phyloP scores from a whole-genome alignment of 805 yeast species.

The Saturnispora sekii region DNA sequence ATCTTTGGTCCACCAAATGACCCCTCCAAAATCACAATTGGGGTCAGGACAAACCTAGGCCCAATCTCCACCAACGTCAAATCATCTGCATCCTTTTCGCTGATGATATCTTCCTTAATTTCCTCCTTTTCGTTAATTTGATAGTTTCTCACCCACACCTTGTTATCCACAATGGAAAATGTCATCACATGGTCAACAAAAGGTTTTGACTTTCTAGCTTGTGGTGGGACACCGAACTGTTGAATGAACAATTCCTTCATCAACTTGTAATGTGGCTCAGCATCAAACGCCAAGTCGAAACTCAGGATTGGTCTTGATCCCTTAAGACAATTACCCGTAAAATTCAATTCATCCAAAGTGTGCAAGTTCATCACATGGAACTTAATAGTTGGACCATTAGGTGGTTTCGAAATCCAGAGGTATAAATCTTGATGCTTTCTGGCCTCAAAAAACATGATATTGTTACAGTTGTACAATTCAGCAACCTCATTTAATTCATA shows the following conservation, averaged over 20 bases:
- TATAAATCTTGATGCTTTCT: constrained; percentile 94
- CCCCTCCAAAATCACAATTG: constrained; percentile 87
- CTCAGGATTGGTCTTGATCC: constrained; percentile 93
- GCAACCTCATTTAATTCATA: constrained; percentile 90
- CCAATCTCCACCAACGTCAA: constrained; percentile 88
- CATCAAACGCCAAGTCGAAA: constrained; percentile 72
- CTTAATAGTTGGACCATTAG: constrained; percentile 94
- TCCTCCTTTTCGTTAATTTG: constrained; percentile 68
- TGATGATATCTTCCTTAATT: constrained; percentile 24
- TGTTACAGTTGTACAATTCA: constrained; percentile 94
- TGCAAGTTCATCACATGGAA: constrained; percentile 92
- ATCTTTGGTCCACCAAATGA: constrained; percentile 97
- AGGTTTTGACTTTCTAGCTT: constrained; percentile 86
- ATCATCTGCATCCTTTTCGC: constrained; percentile 36
- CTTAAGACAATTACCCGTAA: constrained; percentile 90
- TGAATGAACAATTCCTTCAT: constrained; percentile 79
- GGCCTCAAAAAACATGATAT: constrained; percentile 86
- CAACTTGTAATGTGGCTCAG: constrained; percentile 56
- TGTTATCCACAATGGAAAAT: constrained; percentile 83
- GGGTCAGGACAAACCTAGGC: constrained; percentile 89
- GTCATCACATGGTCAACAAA: constrained; percentile 93
- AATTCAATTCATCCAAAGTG: constrained; percentile 90
- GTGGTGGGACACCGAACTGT: constrained; percentile 91
- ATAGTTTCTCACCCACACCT: constrained; percentile 91
- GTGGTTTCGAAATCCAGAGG: constrained; percentile 91